These are phyloP conservation scores for Biscogniauxia mediterranea DNA, from an alignment of 2,329 filamentous ascomycete species.

Conservation along the genomic window DNA sequence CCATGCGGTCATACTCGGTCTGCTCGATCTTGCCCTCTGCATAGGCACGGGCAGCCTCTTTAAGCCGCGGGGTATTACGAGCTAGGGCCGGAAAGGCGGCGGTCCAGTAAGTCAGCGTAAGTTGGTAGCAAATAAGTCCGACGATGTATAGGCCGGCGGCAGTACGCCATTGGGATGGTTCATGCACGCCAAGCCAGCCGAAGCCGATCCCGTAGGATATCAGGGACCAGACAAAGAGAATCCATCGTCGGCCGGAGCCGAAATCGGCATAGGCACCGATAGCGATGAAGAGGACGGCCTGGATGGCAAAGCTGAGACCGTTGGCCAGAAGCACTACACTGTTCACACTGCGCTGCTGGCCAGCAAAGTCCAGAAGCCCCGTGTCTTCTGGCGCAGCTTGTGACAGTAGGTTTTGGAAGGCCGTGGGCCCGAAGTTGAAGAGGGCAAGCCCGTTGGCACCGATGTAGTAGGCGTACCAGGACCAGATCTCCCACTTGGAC, in stretches of 20 bases:
- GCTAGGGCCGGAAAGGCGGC: slow-evolving; percentile 50
- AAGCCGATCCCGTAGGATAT: slow-evolving; percentile 64
- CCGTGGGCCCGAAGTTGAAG: slow-evolving; percentile 64
- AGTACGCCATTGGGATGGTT: slow-evolving; percentile 56
- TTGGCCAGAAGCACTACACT: slow-evolving; percentile 65
- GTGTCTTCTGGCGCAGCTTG: slow-evolving; percentile 56
- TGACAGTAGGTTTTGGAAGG: slow-evolving; percentile 62
- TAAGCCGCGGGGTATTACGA: slow-evolving; percentile 35
- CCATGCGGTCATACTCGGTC: slow-evolving; percentile 58
- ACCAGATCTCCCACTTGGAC: slow-evolving; percentile 53
- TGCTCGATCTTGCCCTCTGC: slow-evolving; percentile 48
- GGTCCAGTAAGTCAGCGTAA: slow-evolving; percentile 67
- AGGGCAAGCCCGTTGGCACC: slow-evolving; percentile 62
- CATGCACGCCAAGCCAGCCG: slow-evolving; percentile 65
- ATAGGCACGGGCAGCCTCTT: slow-evolving; percentile 32
- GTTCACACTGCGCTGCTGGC: slow-evolving; percentile 57
- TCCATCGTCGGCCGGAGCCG: slow-evolving; percentile 61
- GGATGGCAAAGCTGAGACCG: slow-evolving; percentile 66
- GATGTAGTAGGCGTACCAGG: slow-evolving; percentile 61
- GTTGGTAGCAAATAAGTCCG: slow-evolving; percentile 64
- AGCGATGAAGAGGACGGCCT: slow-evolving; percentile 55
- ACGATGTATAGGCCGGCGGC: slow-evolving; percentile 64
- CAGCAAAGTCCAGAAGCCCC: slow-evolving; percentile 53
- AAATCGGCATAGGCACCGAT: slow-evolving; percentile 61
- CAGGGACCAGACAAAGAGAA: slow-evolving; percentile 59